phyloP scores from a whole-genome alignment of 1,139 yeast species.

The Scheffersomyces insectosa region DNA sequence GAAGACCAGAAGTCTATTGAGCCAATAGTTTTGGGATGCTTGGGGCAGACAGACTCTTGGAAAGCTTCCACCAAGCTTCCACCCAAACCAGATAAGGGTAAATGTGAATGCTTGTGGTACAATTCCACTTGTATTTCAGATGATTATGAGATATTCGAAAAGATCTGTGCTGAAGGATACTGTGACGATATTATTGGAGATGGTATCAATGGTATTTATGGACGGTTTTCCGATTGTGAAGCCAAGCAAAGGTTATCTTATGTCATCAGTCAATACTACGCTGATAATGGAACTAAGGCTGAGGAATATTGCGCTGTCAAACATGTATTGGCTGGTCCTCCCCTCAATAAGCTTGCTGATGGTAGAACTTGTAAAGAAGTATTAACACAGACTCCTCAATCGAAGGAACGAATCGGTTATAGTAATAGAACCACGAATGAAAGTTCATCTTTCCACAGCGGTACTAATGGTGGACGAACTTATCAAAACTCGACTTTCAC shows the following conservation, averaged over 20 bases:
- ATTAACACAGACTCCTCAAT: too few relatives aligned
- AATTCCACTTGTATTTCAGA: constrained; percentile 51
- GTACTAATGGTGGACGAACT: too few relatives aligned
- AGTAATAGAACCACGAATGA: too few relatives aligned
- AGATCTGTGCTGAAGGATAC: constrained; percentile 50
- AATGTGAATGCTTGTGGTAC: constrained; percentile 58
- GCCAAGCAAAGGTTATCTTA: constrained; percentile 52
- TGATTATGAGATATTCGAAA: constrained; percentile 39
- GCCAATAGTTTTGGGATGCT: constrained; percentile 19
- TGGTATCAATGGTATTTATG: constrained; percentile 54
- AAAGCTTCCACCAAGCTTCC: constrained; percentile 49
- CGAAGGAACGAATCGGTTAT: too few relatives aligned
- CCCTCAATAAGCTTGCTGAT: constrained; percentile 11
- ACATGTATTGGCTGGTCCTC: too few relatives aligned
- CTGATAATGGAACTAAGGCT: constrained; percentile 25
- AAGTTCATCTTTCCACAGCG: too few relatives aligned
- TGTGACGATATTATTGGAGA: constrained; percentile 53
- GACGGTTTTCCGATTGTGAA: constrained; percentile 58
- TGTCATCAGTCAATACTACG: constrained; percentile 51
- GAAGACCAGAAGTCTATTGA: not conserved
- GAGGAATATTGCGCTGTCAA: constrained; percentile 3
- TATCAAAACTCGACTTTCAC: too few relatives aligned
- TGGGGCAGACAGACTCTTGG: constrained; percentile 33
- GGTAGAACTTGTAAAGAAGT: constrained; percentile 28
- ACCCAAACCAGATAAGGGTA: constrained; percentile 51